Base-by-base conservation (phyloP, 805 yeast species). In the Kazachstania africana region DNA sequence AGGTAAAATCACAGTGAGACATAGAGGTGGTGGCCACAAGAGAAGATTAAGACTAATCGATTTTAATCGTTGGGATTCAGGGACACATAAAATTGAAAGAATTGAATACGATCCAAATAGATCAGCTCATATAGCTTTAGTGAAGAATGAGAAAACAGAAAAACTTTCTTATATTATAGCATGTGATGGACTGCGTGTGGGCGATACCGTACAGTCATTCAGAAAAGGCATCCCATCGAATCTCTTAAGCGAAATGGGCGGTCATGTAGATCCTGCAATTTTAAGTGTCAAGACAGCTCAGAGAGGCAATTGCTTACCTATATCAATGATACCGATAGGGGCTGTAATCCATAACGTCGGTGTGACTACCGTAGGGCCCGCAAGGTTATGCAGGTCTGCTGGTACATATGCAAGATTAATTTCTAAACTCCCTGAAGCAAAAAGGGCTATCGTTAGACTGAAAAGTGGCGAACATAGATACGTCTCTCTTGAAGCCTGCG, bases 81-180 rank as follows among this genome's bases (percentile, higher is more conserved):
- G 96, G 17, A 69, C 67, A 27, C 91, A 83, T 46, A 68, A 70
- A 20, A 96, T 91, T 15, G 62, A 75, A 40, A 69, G 98, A 55
- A 82, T 91, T 37, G 98, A 91, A 58, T 84, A 84, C 52, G 98
- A 91, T 59, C 98, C 98, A 29, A 81, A 81, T 48, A 73, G 98
- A 65, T 72, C 93, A 3, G 78, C 91, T 5, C 98, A 91, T 59
- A 79, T 91, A 54, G 98, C 98, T 1, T 62, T 91, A 38, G 50
- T 88, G 30, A 69, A 78, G 55, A 78, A 79, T 56, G 57, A 64
- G 30, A 68, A 61, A 21, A 68, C 85, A 0, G 74, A 71, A 4
- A 65, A 71, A 41, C 59, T 75, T 37, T 69, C 88, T 8, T 91
- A 91, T 55, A 82, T 91, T 36, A 62, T 85, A 35, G 97, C 98